Base-by-base conservation (phyloP, 2,329 filamentous ascomycete genomes). In the Penicillium sp. region DNA sequence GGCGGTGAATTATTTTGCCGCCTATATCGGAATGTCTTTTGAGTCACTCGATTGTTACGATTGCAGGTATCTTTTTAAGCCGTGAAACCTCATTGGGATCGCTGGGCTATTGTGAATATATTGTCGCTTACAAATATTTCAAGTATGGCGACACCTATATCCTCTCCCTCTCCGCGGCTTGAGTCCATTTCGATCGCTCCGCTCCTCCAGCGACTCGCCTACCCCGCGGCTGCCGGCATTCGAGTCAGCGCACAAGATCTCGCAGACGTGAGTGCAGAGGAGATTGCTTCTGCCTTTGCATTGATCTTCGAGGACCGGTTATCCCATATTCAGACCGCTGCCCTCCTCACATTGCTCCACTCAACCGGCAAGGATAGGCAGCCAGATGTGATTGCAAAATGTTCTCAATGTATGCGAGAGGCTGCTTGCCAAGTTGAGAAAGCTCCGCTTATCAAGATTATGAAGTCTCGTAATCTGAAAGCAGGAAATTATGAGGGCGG, bases 291-390 rank as follows among this genome's bases (percentile, higher is more conserved):
- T n/a, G 93, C 93, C 54, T 88, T 97, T 67, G 88, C 91, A 5
- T 83, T 93, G 70, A 95, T 97, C 72, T 97, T 97, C 76, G 93
- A 92, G 58, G 89, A 97, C 77, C 86, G 87, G 64, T 82, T 97
- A 19, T 93, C 90, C n/a, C 88, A 90, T 40, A 89, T 93, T 9
- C 94, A 97, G 74, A 89, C 90, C 1, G 90, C 90, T 54, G 89
- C 93, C 40, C 82, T 99, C 56, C 82, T 97, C 52, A 97, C 94
- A 70, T 90, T 92, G 54, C 82, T 99, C 46, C 93, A 97, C 78
- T 97, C 96, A 66, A 96, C 92, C 2, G 87, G 88, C 58, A 85
- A 91, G 74, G 94, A 97, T 75, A 85, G 89, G 64, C 85, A 89
- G 63, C 86, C 93, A 27, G 90, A 94, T 70, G 90, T 99, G 41